Percentiles rank a stretch among this genome's conserved stretches.
Conservation (phyloP, 2,329 filamentous ascomycete genomes). For the Phyllosticta citribraziliensis region DNA sequence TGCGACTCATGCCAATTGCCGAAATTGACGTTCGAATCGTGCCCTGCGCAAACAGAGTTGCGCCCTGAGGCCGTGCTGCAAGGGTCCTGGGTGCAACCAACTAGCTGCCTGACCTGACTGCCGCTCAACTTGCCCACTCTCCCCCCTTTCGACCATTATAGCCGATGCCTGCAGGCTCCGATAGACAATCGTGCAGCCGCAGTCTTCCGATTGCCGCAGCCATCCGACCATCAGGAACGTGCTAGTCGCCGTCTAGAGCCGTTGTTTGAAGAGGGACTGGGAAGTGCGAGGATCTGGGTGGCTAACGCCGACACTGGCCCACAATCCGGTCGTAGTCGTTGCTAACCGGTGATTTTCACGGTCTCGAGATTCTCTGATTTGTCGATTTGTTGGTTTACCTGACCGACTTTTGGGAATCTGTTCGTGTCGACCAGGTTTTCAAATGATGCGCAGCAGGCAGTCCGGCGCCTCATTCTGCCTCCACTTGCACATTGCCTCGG, state of each 20-base stretch:
- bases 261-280: not conserved
- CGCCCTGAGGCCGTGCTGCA: not conserved
- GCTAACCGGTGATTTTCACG: too few relatives aligned
- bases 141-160: not conserved
- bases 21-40: not conserved
- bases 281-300: not conserved
- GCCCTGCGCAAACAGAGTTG: not conserved
- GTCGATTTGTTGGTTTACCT: too few relatives aligned
- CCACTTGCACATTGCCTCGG: too few relatives aligned
- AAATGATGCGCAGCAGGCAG: too few relatives aligned
- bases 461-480: too few relatives aligned
- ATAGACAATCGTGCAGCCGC: not conserved
- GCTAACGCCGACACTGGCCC: too few relatives aligned
- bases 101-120: not conserved
- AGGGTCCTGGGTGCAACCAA: not conserved
- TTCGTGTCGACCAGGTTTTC: too few relatives aligned
- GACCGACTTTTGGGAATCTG: too few relatives aligned
- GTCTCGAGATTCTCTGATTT: too few relatives aligned
- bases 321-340: too few relatives aligned
- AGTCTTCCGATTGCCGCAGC: not conserved
- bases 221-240: not conserved
- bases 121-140: too few relatives aligned
- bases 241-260: not conserved
- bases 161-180: not conserved
- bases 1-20: not conserved